Evolutionary conservation across 331 rosid genomes (phyloP).

Genomic region (Telfairia occidentalis): DNA sequence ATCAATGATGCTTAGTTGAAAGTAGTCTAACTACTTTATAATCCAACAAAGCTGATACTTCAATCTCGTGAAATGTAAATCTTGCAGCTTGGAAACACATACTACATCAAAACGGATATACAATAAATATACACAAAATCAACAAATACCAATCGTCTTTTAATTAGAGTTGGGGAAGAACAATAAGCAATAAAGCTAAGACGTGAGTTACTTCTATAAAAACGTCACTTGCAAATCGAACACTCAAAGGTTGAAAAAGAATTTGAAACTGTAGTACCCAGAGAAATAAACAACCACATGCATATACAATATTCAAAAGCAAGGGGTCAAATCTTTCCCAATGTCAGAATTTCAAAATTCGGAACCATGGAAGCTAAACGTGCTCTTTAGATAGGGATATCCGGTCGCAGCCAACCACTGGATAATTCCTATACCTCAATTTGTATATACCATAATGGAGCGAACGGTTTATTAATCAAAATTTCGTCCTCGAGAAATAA

Average conservation of each 20-base stretch:
- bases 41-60: neutral
- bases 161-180: neutral
- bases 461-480: neutral
- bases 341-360: neutral
- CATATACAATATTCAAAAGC: neutral
- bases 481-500: neutral
- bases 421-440: neutral
- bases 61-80: neutral
- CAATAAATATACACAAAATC: neutral
- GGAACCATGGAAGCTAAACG: neutral
- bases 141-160: neutral
- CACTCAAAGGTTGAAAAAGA: neutral
- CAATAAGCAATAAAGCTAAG: neutral
- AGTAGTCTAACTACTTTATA: neutral
- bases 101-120: neutral
- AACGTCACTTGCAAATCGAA: neutral
- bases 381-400: neutral
- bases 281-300: neutral
- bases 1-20: neutral
- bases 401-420: neutral
- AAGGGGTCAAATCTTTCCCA: neutral
- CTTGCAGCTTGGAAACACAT: neutral
- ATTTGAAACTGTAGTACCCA: neutral
- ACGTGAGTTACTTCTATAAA: neutral
- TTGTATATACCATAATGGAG: neutral